Evolutionary conservation across 23 red algal species (phyloP), one percentile per base, ranked within the genome.

Genomic region (Cyanidium caldarium): DNA sequence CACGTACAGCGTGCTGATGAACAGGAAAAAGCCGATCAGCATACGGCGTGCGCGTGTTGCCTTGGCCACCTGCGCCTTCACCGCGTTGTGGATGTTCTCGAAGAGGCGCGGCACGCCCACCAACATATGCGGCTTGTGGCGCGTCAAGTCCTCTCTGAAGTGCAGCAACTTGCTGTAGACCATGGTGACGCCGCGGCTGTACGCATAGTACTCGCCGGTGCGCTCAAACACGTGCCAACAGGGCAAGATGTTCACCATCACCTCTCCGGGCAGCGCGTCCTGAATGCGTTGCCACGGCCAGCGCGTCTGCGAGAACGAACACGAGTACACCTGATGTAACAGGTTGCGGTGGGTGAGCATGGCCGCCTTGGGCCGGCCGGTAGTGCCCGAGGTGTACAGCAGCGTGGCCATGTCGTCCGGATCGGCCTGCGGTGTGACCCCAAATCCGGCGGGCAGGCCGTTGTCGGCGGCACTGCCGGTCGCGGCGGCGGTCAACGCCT

Each of bases 211-310:
- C 42, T 73, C 85, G 23, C 80, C 81, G 30, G 80, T 87, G 21
- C 80, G 44, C 78, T 98, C 84, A 68, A 98, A 98, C 7, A 88
- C 69, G 44, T 98, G 92, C 92, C 84, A 98, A 77, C 92, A 98
- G 46, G 92, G 92, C 28, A 98, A 80, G 40, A 88, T 68, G 46
- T 58, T 78, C 39, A 98, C 77, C 72, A 87, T 86, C 14, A 88
- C 76, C n/a, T 86, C 74, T 0, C 85, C 92, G 15, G 84, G 80
- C 0, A 57, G 30, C 0, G 92, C 77, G 72, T 88, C 78, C 35
- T 75, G 65, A 14, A 70, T 28, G 3, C n/a, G 51, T 67, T 0
- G 2, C 14, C 14, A 44, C 45, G 56, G 45, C 39, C 35, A 40
- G 15, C 5, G 58, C 2, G 66, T 1, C 16, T 67, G 7, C 12